Conservation (phyloP, 371 early-diverging fungal species). For the Gilbertella persicaria region DNA sequence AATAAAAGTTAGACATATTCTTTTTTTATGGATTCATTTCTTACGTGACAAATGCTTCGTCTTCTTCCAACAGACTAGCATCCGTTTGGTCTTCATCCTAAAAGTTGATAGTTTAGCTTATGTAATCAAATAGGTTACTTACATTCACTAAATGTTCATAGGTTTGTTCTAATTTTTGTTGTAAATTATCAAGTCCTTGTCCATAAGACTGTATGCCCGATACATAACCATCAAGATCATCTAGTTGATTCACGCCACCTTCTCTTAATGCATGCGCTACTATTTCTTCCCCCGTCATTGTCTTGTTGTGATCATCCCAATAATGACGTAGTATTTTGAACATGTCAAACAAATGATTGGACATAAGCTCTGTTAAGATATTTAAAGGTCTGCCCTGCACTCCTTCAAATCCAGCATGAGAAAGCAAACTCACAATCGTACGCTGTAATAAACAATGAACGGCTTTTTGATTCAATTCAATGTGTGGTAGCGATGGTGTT, state of each 20-base stretch:
- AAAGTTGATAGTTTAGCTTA: no score
- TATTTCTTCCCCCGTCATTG: constrained; percentile 84
- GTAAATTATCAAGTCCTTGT: constrained; percentile 66
- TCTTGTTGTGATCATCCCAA: constrained; percentile 66
- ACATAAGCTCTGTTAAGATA: constrained; percentile 75
- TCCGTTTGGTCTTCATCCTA: constrained; percentile 36
- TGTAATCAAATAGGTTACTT: constrained; percentile 24
- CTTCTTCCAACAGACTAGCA: constrained; percentile 44
- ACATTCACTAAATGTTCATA: constrained; percentile 54
- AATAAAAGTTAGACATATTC: background rate
- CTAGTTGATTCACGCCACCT: constrained; percentile 67
- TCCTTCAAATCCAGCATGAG: constrained; percentile 89
- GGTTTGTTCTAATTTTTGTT: constrained; percentile 65
- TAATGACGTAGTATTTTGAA: constrained; percentile 82
- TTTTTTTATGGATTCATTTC: constrained; percentile 12
- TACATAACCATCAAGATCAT: constrained; percentile 72
- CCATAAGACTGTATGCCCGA: constrained; percentile 74
- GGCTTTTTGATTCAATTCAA: constrained; percentile 56
- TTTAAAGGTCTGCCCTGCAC: constrained; percentile 62
- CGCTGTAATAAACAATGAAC: constrained; percentile 66
- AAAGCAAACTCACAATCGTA: constrained; percentile 62
- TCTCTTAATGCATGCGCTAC: constrained; percentile 79
- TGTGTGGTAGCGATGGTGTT: constrained; percentile 18
- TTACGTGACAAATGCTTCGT: constrained; percentile 54
- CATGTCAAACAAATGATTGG: constrained; percentile 75